Percentiles rank a stretch among this genome's conserved stretches.
Evolutionary conservation across 495 filamentous ascomycete genomes (phyloP).

Genomic region (Tricharina praecox): DNA sequence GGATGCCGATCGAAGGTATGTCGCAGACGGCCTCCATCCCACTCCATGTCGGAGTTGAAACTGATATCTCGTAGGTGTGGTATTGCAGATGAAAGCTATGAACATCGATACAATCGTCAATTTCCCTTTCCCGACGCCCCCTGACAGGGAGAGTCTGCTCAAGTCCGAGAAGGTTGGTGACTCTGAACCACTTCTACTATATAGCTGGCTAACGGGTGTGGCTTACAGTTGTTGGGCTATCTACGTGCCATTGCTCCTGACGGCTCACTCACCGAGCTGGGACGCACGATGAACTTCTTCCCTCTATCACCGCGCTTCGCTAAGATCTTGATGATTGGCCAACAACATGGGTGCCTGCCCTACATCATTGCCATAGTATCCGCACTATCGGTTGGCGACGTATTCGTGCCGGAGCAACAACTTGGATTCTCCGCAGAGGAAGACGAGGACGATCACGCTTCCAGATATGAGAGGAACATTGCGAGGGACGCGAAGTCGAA

Average conservation of each 20-base stretch:
- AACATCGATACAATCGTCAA: constrained; percentile 76
- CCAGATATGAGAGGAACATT: neutral
- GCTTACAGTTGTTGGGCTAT: constrained; percentile 23
- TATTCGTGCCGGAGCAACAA: constrained; percentile 77
- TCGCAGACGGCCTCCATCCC: neutral
- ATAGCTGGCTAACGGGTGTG: constrained; percentile 1
- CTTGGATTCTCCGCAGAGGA: constrained; percentile 36
- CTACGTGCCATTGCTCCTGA: constrained; percentile 30
- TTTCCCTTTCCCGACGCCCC: constrained; percentile 95
- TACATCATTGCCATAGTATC: constrained; percentile 83
- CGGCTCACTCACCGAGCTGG: constrained; percentile 31
- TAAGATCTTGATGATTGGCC: constrained; percentile 74
- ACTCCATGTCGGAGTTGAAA: neutral
- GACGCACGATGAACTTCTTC: constrained; percentile 66
- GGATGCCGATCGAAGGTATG: constrained; percentile 77
- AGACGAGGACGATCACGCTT: constrained; percentile 32
- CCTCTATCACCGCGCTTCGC: constrained; percentile 81
- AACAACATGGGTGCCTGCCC: constrained; percentile 64
- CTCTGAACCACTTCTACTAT: constrained; percentile 39
- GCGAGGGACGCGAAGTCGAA: constrained; percentile 22
- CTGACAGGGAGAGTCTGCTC: constrained; percentile 57
- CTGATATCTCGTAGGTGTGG: constrained; percentile 37
- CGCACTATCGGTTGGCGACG: constrained; percentile 67
- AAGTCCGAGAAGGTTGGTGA: constrained; percentile 73
- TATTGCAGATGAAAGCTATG: constrained; percentile 92